These are phyloP conservation scores for Saturnispora sekii DNA, from an alignment of 805 yeast species.

Conservation along the genomic window DNA sequence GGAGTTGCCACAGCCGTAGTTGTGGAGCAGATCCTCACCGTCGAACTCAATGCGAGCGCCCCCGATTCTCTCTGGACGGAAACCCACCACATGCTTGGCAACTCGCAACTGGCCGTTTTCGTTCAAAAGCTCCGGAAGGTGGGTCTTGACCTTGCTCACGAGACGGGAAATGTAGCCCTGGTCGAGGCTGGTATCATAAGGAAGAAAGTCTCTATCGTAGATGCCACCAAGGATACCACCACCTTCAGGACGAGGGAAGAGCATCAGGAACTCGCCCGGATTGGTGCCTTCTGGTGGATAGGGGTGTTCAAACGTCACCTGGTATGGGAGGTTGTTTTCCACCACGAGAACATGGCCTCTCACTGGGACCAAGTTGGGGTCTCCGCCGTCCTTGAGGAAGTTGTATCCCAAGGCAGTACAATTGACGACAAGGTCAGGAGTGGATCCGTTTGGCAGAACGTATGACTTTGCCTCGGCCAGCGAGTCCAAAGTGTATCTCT, in stretches of 20 bases:
- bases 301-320: slow-evolving; percentile 27
- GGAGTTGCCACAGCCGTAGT: slow-evolving; percentile 40
- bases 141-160: slow-evolving; percentile 31
- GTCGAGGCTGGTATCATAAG: slow-evolving; percentile 27
- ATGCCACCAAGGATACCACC: slow-evolving; percentile 56
- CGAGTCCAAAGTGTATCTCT: slow-evolving; percentile 31
- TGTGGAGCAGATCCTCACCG: slow-evolving; percentile 35
- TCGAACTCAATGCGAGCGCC: slow-evolving; percentile 41
- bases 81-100: slow-evolving; percentile 49
- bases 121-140: slow-evolving; percentile 42
- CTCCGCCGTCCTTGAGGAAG: slow-evolving; percentile 40
- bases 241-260: slow-evolving; percentile 61
- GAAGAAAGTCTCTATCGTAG: slow-evolving; percentile 18
- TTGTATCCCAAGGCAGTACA: slow-evolving; percentile 45
- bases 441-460: slow-evolving; percentile 11
- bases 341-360: slow-evolving; percentile 52
- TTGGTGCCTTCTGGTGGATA: slow-evolving; percentile 23
- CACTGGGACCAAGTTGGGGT: slow-evolving; percentile 37
- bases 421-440: slow-evolving; percentile 42
- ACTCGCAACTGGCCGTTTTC: slow-evolving; percentile 30
- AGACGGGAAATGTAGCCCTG: slow-evolving; percentile 41
- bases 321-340: slow-evolving; percentile 33
- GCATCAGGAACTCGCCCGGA: slow-evolving; percentile 40
- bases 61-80: slow-evolving; percentile 54
- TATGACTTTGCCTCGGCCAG: slow-evolving; percentile 39